These are phyloP conservation scores for Cinnamomum micranthum DNA, from an alignment of 164 flowering plant species.

Conservation along the genomic window DNA sequence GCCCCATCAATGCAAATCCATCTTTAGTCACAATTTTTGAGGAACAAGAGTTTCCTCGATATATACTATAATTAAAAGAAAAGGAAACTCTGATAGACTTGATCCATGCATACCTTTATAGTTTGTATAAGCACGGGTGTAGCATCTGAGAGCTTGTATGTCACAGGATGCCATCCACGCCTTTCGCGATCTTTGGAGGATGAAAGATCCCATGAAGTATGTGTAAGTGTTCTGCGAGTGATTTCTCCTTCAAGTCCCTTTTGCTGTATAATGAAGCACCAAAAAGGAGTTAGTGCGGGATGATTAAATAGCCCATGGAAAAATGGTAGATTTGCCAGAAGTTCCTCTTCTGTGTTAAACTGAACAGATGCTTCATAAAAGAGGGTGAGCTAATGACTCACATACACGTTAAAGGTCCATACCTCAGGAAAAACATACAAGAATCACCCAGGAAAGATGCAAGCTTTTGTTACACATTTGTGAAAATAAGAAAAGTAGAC, in stretches of 20 bases:
- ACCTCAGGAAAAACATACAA: neutral
- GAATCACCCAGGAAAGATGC: neutral
- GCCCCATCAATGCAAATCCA: neutral
- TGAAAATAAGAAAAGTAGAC: too few relatives aligned
- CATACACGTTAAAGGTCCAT: too few relatives aligned
- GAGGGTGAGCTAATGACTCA: neutral
- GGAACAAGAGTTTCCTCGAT: neutral
- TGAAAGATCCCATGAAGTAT: slow-evolving; percentile 79
- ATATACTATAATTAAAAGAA: neutral
- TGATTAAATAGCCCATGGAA: neutral
- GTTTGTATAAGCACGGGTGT: slow-evolving; percentile 62
- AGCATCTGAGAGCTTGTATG: slow-evolving; percentile 87
- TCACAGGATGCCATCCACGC: slow-evolving; percentile 92
- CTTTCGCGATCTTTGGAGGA: slow-evolving; percentile 65
- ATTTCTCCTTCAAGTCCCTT: slow-evolving; percentile 59
- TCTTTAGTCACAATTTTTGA: neutral
- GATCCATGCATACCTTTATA: slow-evolving; percentile 26
- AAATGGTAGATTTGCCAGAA: neutral
- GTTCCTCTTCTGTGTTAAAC: neutral
- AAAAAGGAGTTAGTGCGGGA: neutral
- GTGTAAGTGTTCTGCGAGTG: slow-evolving; percentile 43
- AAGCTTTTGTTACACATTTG: too few relatives aligned
- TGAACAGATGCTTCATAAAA: neutral
- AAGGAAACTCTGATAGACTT: neutral
- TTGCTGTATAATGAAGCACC: slow-evolving; percentile 39